Evolutionary conservation across 768 basidiomycete species (phyloP).

Genomic region (Tulasnella sp.): DNA sequence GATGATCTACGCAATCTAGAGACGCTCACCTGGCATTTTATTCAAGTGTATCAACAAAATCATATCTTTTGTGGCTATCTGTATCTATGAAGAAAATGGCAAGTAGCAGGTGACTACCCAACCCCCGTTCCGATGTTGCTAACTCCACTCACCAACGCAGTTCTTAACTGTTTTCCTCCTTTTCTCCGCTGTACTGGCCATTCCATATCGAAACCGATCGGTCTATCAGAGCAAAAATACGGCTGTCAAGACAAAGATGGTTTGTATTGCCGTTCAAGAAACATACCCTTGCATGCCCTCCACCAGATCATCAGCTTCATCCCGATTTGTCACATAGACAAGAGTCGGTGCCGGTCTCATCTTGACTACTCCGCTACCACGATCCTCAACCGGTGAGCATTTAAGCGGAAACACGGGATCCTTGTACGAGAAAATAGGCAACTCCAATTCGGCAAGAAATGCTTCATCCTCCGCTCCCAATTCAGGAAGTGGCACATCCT

Average conservation of each 20-base stretch:
- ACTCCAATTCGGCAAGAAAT: too few relatives aligned
- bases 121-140: too few relatives aligned
- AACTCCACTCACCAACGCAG: too few relatives aligned
- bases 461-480: too few relatives aligned
- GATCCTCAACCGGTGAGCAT: too few relatives aligned
- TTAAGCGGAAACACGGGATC: too few relatives aligned
- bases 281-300: background rate
- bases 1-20: background rate
- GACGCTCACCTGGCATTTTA: constrained; percentile 33
- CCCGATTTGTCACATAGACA: background rate
- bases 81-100: constrained; percentile 24
- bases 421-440: too few relatives aligned
- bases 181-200: background rate
- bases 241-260: too few relatives aligned
- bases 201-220: constrained; percentile 13
- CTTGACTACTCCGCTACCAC: background rate
- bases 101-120: background rate
- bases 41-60: constrained; percentile 39
- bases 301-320: background rate
- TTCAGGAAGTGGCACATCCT: too few relatives aligned
- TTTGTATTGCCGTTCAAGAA: too few relatives aligned
- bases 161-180: too few relatives aligned
- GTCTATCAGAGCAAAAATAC: background rate
- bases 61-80: constrained; percentile 32
- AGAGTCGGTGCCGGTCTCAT: background rate